Evolutionary conservation across 2,329 filamentous ascomycete genomes (phyloP), one percentile per base, ranked within the genome.

Genomic region (Chalara sp.): DNA sequence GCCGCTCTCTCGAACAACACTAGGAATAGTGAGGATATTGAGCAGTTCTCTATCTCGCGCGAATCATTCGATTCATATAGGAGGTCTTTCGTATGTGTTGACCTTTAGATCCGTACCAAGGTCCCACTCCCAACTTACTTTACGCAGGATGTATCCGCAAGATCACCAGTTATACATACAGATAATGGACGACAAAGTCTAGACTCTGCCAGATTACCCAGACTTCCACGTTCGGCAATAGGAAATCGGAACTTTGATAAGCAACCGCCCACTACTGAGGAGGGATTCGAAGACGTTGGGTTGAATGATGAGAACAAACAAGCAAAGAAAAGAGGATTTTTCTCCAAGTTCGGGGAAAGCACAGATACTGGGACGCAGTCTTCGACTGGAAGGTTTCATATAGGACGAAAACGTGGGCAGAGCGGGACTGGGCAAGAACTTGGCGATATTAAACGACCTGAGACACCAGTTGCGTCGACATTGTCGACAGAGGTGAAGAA

Each of bases 51-150:
- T 56, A 97, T 97, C 67, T 96, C 91, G 37, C 81, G 92, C 63
- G 93, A 97, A 71, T 96, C 91, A 2, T 97, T 97, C 65, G 93
- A 97, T 67, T 96, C 91, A 3, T 97, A 97, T 71, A 80, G 93
- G 56, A 83, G 93, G 63, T 96, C 91, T 57, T 97, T 97, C 73
- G 92, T 96, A 79, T 61, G 86, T 76, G 11, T n/a, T 21, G 21
- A 21, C 21, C 21, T 21, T 21, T 21, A 21, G 21, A 21, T 21
- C 2, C 21, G 21, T 21, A 21, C 21, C 3, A 21, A 21, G 3
- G 21, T 21, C 21, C 21, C 21, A 2, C 21, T 21, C 21, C 21
- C 21, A 21, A 21, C 32, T 46, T 21, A 35, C 32, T 7, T 4
- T 11, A 33, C 32, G 13, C 62, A 95, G 91, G 91, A 97, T 65